These are phyloP conservation scores for Puccinia novopanici DNA, from an alignment of 1,284 basidiomycete genomes.

Conservation along the genomic window DNA sequence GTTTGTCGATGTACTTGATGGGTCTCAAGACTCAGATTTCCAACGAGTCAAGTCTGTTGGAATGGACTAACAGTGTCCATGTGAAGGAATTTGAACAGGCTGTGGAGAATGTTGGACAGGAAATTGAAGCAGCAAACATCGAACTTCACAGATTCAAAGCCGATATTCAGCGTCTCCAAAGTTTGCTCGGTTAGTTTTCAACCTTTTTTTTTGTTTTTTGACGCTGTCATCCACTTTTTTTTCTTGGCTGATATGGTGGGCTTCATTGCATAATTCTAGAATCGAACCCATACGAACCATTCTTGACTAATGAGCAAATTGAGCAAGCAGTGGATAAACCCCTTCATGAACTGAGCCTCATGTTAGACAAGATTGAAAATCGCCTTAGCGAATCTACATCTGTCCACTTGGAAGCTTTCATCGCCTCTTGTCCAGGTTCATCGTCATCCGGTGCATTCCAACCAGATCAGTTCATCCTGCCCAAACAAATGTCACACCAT, in stretches of 20 bases:
- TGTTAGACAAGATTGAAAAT: conserved; percentile 26
- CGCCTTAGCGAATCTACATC: conserved; percentile 19
- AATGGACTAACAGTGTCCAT: conserved; percentile 27
- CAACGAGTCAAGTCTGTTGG: conserved; percentile 33
- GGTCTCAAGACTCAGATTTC: conserved; percentile 39
- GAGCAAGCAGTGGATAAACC: conserved; percentile 16
- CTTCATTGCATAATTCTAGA: neutral
- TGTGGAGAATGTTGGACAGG: conserved; percentile 19
- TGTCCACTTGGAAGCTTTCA: conserved; percentile 35
- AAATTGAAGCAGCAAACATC: conserved; percentile 7
- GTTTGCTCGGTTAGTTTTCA: conserved; percentile 36
- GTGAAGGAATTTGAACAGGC: conserved; percentile 17
- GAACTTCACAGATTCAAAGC: conserved; percentile 16
- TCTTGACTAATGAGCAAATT: conserved; percentile 21
- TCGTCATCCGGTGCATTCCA: conserved; percentile 32
- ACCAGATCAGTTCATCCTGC: conserved; percentile 47
- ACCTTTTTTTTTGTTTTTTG: neutral
- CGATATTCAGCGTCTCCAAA: neutral
- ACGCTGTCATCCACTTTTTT: neutral
- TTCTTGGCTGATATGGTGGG: neutral
- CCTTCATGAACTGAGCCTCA: neutral
- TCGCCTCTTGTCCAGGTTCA: conserved; percentile 37
- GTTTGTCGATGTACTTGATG: conserved; percentile 39
- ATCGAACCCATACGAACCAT: conserved; percentile 25
- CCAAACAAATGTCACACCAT: conserved; percentile 49